phyloP scores from a whole-genome alignment of 768 basidiomycete genomes.

The Hygrophoropsis aurantiaca region DNA sequence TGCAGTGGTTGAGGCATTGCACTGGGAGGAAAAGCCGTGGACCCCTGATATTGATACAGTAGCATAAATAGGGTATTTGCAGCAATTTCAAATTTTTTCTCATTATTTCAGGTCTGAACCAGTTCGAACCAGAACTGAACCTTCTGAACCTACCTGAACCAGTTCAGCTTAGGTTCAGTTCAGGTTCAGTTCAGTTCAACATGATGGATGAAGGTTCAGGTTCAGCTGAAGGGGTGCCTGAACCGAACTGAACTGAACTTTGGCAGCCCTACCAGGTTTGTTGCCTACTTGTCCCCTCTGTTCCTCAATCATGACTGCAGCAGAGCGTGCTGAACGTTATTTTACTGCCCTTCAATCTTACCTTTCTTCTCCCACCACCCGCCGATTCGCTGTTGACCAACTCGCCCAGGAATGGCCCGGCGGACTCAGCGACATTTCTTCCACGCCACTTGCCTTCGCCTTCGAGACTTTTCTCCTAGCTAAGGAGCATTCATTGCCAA shows the following conservation, averaged over 20 bases:
- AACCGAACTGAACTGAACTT: constrained; percentile 5
- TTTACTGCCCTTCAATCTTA: too few relatives aligned
- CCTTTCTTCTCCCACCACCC: too few relatives aligned
- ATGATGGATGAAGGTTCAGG: too few relatives aligned
- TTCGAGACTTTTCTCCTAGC: too few relatives aligned
- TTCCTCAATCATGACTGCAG: too few relatives aligned
- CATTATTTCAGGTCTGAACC: background rate
- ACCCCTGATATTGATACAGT: background rate
- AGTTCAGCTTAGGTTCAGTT: background rate
- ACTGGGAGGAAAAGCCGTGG: background rate
- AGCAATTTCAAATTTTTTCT: background rate
- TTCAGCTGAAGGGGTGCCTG: background rate
- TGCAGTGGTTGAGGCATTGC: background rate
- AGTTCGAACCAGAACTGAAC: constrained; percentile 1
- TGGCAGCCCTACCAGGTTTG: constrained; percentile 1
- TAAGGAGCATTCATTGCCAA: too few relatives aligned
- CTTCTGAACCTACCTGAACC: background rate
- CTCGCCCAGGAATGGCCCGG: too few relatives aligned
- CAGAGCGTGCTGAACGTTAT: too few relatives aligned
- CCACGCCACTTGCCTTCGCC: too few relatives aligned
- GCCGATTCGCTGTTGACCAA: too few relatives aligned
- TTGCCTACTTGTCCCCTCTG: too few relatives aligned
- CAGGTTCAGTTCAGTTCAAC: background rate
- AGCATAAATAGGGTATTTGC: constrained; percentile 1
- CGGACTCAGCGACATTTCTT: too few relatives aligned